Evolutionary conservation across 768 basidiomycete species (phyloP), one percentile per base, ranked within the genome.

Genomic region (Russula foetens): DNA sequence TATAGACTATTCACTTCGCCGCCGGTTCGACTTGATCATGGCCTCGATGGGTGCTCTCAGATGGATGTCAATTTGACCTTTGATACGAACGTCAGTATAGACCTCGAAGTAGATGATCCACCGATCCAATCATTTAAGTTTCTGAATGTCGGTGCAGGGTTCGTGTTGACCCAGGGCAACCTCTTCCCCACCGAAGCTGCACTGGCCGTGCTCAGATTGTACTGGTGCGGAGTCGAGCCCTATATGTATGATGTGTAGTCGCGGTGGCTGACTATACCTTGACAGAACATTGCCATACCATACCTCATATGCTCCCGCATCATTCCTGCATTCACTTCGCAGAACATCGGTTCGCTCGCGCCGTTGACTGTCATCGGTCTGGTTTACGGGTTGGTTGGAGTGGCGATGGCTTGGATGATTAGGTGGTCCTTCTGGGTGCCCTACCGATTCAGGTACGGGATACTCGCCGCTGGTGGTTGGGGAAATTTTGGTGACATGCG

Each of bases 351-450:
- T 31, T 77, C 79, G 4, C 68, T 88, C 29, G 84, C 84, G 4
- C 88, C 87, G 1, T 75, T 90, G 14, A 66, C 84, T 28, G 73
- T 88, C 14, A 71, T 87, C n/a, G 83, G 81, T 0, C 28, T 85
- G 0, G 53, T 85, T 4, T 90, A 90, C 63, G 79, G 84, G 60
- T 67, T 66, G 2, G 70, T 86, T 5, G 85, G 89, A 7, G 68
- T 83, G 9, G 38, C 70, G 7, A 75, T 84, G 24, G 81, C 83
- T 0, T 84, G 77, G 75, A 49, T 79, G n/a, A 71, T 83, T 55
- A 80, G 80, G 51, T 79, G 81, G 62, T 65, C 85, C 52, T 89
- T 86, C 66, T 90, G 87, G 82, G 86, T 90, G 2, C 89, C 89
- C 1, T 84, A 88, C 67, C 78, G 85, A 28, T 90, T 90, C 67